Evolutionary conservation across 2,329 filamentous ascomycete species (phyloP).

Genomic region (Xylariales sp.): DNA sequence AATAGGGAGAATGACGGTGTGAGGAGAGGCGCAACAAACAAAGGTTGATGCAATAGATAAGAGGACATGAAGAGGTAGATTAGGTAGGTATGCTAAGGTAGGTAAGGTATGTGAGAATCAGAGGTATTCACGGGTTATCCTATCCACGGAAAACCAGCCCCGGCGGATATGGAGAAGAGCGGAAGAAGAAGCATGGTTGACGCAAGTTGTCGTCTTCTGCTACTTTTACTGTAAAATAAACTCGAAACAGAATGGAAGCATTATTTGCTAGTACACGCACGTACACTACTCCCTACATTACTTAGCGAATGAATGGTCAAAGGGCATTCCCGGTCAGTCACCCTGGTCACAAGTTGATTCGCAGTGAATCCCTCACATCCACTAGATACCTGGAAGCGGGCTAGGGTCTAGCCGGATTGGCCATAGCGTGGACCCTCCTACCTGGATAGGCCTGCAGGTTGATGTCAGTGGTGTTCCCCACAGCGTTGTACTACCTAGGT

Average conservation of each 20-base stretch:
- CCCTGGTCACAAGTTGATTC: conserved; percentile 20
- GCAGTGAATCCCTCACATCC: conserved; percentile 25
- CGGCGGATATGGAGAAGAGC: conserved; percentile 1
- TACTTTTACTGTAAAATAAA: neutral
- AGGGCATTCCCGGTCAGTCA: conserved; percentile 10
- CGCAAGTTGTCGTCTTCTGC: conserved; percentile 3
- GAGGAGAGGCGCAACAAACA: conserved; percentile 6
- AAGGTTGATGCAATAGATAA: conserved; percentile 10
- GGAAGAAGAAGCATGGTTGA: conserved; percentile 24
- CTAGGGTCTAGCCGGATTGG: conserved; percentile 10
- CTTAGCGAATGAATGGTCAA: conserved; percentile 10
- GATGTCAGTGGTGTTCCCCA: conserved; percentile 35
- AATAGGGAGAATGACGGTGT: neutral
- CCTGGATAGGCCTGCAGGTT: conserved; percentile 27
- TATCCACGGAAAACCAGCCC: conserved; percentile 13
- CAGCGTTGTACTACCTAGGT: conserved; percentile 7
- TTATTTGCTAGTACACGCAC: neutral
- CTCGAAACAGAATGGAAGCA: conserved; percentile 10
- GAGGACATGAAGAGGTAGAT: conserved; percentile 5
- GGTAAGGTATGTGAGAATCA: conserved; percentile 15
- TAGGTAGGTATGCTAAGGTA: neutral
- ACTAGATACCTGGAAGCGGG: conserved; percentile 28
- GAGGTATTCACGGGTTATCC: conserved; percentile 19
- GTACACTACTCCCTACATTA: neutral
- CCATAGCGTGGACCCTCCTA: conserved; percentile 11